These are phyloP conservation scores for Syzygium jambos DNA, from an alignment of 345 rosid genomes.

Conservation along the genomic window DNA sequence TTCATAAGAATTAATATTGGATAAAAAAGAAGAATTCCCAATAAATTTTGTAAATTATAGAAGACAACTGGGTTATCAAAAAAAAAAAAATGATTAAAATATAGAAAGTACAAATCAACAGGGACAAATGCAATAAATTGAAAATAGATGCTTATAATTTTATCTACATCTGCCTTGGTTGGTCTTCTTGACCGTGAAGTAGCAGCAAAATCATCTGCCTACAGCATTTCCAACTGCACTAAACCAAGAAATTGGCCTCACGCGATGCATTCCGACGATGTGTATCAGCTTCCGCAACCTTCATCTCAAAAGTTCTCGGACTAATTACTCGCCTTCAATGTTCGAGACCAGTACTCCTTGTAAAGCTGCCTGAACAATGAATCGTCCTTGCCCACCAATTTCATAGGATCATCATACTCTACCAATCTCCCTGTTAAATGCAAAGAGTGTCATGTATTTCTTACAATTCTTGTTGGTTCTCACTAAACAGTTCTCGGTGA, in stretches of 20 bases:
- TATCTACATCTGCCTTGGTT: not conserved
- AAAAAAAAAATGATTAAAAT: not conserved
- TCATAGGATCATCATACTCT: slow-evolving; percentile 11
- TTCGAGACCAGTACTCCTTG: slow-evolving; percentile 16
- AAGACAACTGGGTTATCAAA: too few relatives aligned
- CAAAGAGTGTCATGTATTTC: not conserved
- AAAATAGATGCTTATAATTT: not conserved
- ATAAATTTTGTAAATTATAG: not conserved
- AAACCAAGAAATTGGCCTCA: not conserved
- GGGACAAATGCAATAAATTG: not conserved
- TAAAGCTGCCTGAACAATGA: slow-evolving; percentile 10
- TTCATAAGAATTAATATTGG: not conserved
- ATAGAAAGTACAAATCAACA: not conserved
- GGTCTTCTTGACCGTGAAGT: not conserved
- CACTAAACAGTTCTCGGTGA: not conserved
- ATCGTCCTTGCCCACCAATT: slow-evolving; percentile 3
- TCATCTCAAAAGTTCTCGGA: not conserved
- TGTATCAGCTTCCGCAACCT: not conserved
- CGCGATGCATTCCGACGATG: not conserved
- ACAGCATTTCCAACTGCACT: not conserved
- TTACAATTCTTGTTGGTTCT: not conserved
- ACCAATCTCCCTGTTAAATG: slow-evolving; percentile 5
- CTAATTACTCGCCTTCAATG: not conserved
- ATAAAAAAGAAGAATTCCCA: not conserved
- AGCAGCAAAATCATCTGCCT: not conserved